A percentile compares a stretch with the other conserved stretches of the same genome.
phyloP scores from a whole-genome alignment of 2,329 filamentous ascomycete genomes.

The Didymella exigua region DNA sequence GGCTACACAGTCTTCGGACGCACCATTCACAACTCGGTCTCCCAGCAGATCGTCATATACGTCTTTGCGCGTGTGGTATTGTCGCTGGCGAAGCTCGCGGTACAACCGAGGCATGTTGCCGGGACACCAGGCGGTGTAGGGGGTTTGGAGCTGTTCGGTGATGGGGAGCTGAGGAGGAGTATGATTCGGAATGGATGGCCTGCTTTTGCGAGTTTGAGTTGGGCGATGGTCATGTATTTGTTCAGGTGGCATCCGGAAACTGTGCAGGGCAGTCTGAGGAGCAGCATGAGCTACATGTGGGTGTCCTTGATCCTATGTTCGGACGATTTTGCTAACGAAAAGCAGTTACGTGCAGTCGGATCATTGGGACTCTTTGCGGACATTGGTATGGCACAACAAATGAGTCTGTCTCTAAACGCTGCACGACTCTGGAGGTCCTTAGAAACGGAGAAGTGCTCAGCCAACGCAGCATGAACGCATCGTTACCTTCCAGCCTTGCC shows the following conservation, averaged over 20 bases:
- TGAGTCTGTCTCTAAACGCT: constrained; percentile 44
- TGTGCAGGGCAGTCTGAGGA: constrained; percentile 86
- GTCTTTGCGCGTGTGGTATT: constrained; percentile 91
- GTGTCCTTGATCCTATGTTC: constrained; percentile 40
- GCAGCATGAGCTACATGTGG: constrained; percentile 98
- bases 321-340: constrained; percentile 20
- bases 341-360: constrained; percentile 77
- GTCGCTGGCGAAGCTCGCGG: constrained; percentile 79
- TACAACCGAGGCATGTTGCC: constrained; percentile 62
- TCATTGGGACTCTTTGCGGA: constrained; percentile 84
- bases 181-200: constrained; percentile 77
- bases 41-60: constrained; percentile 98
- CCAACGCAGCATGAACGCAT: too few relatives aligned
- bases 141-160: constrained; percentile 47
- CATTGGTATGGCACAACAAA: constrained; percentile 84
- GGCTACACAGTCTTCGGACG: constrained; percentile 94
- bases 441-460: too few relatives aligned
- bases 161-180: constrained; percentile 46
- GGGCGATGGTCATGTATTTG: constrained; percentile 94
- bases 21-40: constrained; percentile 76
- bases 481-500: too few relatives aligned
- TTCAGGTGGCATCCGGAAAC: constrained; percentile 92
- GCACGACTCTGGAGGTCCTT: too few relatives aligned
- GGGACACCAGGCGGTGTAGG: constrained; percentile 43
- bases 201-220: constrained; percentile 86